These are phyloP conservation scores for Phytophthora hibernalis DNA, from an alignment of 352 stramenopile species.

Conservation along the genomic window DNA sequence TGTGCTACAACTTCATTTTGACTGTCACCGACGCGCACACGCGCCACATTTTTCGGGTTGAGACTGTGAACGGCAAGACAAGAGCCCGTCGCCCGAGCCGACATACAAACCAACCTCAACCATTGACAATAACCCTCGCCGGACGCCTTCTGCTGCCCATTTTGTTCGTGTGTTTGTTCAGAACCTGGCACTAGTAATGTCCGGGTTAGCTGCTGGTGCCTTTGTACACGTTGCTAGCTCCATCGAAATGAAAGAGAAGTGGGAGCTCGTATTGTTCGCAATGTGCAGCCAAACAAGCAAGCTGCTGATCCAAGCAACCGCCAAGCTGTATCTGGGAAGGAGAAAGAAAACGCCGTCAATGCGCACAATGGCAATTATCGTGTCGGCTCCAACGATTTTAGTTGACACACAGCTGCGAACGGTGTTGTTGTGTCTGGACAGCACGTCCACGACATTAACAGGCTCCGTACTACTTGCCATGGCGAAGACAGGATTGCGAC, in stretches of 20 bases:
- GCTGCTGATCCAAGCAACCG: slow-evolving; percentile 27
- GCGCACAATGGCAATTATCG: slow-evolving; percentile 37
- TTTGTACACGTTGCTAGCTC: slow-evolving; percentile 35
- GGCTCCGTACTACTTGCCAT: slow-evolving; percentile 26
- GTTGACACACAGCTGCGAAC: slow-evolving; percentile 40
- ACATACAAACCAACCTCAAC: slow-evolving; percentile 1
- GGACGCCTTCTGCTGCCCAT: slow-evolving; percentile 11
- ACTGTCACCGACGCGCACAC: slow-evolving; percentile 29
- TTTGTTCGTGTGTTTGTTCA: slow-evolving; percentile 28
- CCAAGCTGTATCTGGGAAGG: slow-evolving; percentile 29
- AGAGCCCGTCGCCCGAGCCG: slow-evolving; percentile 9
- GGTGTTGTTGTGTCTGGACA: slow-evolving; percentile 33
- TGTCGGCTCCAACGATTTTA: slow-evolving; percentile 36
- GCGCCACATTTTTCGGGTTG: slow-evolving; percentile 21
- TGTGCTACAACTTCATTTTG: slow-evolving; percentile 37
- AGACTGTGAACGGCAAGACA: slow-evolving; percentile 23
- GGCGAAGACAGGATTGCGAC: slow-evolving; percentile 25
- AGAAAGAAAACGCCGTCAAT: slow-evolving; percentile 20
- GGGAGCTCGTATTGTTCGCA: slow-evolving; percentile 30
- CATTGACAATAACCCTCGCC: background rate
- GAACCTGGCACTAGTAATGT: slow-evolving; percentile 31
- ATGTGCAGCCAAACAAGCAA: slow-evolving; percentile 27
- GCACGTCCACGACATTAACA: slow-evolving; percentile 19
- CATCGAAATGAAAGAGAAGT: slow-evolving; percentile 24
- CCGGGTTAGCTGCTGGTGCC: slow-evolving; percentile 18